Percentiles rank a stretch among this genome's conserved stretches.
phyloP scores from a whole-genome alignment of 2,329 filamentous ascomycete species.

The Colletotrichum spinosum region DNA sequence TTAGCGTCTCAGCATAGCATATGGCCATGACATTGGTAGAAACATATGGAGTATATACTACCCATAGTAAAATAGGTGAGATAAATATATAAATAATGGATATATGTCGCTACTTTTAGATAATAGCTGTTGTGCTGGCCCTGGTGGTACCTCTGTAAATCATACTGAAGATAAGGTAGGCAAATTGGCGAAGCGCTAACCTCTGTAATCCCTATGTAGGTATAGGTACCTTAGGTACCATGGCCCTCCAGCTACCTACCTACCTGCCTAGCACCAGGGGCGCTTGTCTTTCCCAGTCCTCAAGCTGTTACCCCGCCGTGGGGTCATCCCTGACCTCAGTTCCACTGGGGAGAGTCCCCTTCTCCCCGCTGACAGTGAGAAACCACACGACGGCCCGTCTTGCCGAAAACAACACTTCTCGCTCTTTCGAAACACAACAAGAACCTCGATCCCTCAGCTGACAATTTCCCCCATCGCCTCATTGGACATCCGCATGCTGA shows the following conservation, averaged over 20 bases:
- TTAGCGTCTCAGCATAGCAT: too few species aligned
- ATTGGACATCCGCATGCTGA: constrained; percentile 11
- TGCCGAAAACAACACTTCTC: constrained; percentile 43
- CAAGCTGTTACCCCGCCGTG: constrained; percentile 36
- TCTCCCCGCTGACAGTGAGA: constrained; percentile 24
- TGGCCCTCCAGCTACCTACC: too few species aligned
- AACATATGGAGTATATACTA: too few species aligned
- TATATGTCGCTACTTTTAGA: too few species aligned
- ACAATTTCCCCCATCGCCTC: constrained; percentile 1
- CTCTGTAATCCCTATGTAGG: too few species aligned
- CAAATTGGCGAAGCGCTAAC: too few species aligned
- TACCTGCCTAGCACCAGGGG: constrained; percentile 14
- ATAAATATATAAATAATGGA: too few species aligned
- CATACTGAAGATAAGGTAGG: too few species aligned
- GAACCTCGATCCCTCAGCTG: constrained; percentile 28
- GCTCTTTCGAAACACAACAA: constrained; percentile 32
- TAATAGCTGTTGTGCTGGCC: too few species aligned
- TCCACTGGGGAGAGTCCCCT: constrained; percentile 8
- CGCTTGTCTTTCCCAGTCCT: background rate
- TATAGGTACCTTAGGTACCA: background rate
- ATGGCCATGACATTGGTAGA: too few species aligned
- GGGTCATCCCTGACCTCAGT: constrained; percentile 23
- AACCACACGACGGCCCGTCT: constrained; percentile 49
- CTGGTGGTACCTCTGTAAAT: too few species aligned
- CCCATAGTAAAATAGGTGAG: too few species aligned